A percentile compares a stretch with the other conserved stretches of the same genome.
phyloP scores from a whole-genome alignment of 495 filamentous ascomycete genomes.

The Tuber aestivum region DNA sequence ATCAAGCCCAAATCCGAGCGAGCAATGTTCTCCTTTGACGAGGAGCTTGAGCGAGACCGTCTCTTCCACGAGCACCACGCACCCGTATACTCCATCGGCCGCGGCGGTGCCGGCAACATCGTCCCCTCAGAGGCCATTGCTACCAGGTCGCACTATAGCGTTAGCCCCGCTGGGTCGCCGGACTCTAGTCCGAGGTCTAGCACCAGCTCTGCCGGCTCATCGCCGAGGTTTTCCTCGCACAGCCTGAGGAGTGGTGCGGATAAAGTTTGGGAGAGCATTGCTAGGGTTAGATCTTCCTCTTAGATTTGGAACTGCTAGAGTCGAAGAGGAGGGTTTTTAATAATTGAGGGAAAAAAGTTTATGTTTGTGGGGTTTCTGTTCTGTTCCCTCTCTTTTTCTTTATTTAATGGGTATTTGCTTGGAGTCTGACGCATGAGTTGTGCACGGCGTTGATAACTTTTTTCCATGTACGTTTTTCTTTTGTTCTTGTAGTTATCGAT shows the following conservation, averaged over 20 bases:
- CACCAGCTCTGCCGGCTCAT: slow-evolving; percentile 16
- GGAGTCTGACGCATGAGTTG: slow-evolving; percentile 4
- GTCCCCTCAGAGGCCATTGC: slow-evolving; percentile 42
- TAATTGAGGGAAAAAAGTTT: not conserved
- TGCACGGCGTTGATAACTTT: slow-evolving; percentile 22
- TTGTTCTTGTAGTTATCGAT: slow-evolving; percentile 12
- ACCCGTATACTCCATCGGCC: slow-evolving; percentile 72
- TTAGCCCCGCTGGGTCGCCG: slow-evolving; percentile 6
- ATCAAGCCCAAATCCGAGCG: slow-evolving; percentile 60
- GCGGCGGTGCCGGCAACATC: slow-evolving; percentile 84
- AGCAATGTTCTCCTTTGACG: slow-evolving; percentile 81
- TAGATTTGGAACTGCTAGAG: slow-evolving; percentile 9
- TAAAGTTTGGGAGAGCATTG: slow-evolving; percentile 38
- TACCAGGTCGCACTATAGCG: slow-evolving; percentile 8
- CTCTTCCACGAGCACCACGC: slow-evolving; percentile 56
- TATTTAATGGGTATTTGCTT: slow-evolving; percentile 4
- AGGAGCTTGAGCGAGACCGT: slow-evolving; percentile 67
- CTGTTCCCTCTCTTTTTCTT: not conserved
- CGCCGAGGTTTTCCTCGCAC: slow-evolving; percentile 31
- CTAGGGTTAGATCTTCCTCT: slow-evolving; percentile 22
- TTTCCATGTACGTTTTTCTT: slow-evolving; percentile 8
- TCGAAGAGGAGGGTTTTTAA: not conserved
- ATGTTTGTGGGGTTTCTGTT: not conserved
- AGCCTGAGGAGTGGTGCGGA: slow-evolving; percentile 35
- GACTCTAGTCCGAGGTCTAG: slow-evolving; percentile 28